Conservation (phyloP, 208 protist species). For the Crithidia brevicula region DNA sequence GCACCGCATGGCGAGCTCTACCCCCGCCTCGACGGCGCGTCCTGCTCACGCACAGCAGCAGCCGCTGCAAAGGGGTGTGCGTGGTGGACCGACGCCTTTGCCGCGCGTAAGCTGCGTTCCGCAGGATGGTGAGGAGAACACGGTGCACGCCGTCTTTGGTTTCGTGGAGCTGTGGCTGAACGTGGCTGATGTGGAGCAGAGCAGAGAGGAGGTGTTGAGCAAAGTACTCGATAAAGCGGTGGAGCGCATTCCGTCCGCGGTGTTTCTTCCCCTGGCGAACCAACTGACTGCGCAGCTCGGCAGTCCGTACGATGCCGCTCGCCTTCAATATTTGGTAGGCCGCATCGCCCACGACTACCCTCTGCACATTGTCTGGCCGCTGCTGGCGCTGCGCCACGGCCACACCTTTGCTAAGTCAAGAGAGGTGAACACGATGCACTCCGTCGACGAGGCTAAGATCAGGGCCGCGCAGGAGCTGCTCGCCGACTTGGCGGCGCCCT, state of each 20-base stretch:
- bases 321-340: slow-evolving; percentile 46
- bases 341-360: slow-evolving; percentile 64
- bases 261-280: slow-evolving; percentile 67
- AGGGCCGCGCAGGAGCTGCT: slow-evolving; percentile 21
- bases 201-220: slow-evolving; percentile 18
- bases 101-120: slow-evolving; percentile 19
- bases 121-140: slow-evolving; percentile 30
- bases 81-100: background rate
- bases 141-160: slow-evolving; percentile 75
- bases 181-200: slow-evolving; percentile 17
- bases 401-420: slow-evolving; percentile 47
- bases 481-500: background rate
- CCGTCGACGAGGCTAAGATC: slow-evolving; percentile 30
- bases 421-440: slow-evolving; percentile 25
- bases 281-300: slow-evolving; percentile 78
- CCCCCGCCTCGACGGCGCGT: background rate
- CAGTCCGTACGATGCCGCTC: slow-evolving; percentile 11
- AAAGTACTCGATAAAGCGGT: slow-evolving; percentile 60
- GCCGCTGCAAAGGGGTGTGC: background rate
- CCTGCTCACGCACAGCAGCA: background rate
- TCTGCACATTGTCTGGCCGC: slow-evolving; percentile 64
- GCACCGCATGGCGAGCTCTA: slow-evolving; percentile 11
- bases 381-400: slow-evolving; percentile 75
- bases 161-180: slow-evolving; percentile 81
- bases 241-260: slow-evolving; percentile 46